A percentile compares a stretch with the other conserved stretches of the same genome.
Conservation (phyloP, 768 basidiomycete species). For the Sutorius australiensis region DNA sequence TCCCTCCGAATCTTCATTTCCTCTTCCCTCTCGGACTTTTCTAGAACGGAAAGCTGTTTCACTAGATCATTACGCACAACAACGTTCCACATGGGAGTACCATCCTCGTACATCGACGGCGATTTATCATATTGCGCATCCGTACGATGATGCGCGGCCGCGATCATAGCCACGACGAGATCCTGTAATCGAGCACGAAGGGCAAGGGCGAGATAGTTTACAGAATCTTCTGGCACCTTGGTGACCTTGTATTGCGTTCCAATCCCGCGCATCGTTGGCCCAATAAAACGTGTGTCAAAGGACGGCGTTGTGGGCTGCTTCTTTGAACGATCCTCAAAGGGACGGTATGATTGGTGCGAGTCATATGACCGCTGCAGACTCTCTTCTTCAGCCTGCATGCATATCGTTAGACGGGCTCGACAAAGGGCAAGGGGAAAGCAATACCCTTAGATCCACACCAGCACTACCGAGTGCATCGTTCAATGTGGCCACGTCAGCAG, state of each 20-base stretch:
- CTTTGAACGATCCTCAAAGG: slow-evolving; percentile 73
- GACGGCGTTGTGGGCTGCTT: slow-evolving; percentile 69
- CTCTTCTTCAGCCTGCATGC: slow-evolving; percentile 80
- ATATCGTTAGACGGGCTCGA: background rate
- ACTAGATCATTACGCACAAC: slow-evolving; percentile 73
- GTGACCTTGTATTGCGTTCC: slow-evolving; percentile 66
- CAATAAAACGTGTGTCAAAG: slow-evolving; percentile 65
- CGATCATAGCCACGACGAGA: slow-evolving; percentile 63
- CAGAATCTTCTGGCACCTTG: slow-evolving; percentile 63
- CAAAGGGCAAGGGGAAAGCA: slow-evolving; percentile 13
- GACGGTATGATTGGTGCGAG: slow-evolving; percentile 57
- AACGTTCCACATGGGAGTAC: slow-evolving; percentile 79
- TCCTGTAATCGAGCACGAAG: slow-evolving; percentile 71
- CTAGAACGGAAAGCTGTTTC: slow-evolving; percentile 72
- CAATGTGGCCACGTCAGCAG: slow-evolving; percentile 69
- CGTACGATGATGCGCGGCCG: slow-evolving; percentile 63
- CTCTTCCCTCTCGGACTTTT: slow-evolving; percentile 80
- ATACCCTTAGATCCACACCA: slow-evolving; percentile 78
- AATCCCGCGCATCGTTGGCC: slow-evolving; percentile 63
- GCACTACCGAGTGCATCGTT: slow-evolving; percentile 86
- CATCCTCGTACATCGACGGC: slow-evolving; percentile 62
- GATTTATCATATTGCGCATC: slow-evolving; percentile 67
- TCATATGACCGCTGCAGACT: slow-evolving; percentile 64
- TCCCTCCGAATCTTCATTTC: slow-evolving; percentile 72
- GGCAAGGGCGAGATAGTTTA: slow-evolving; percentile 77